Base-by-base conservation (phyloP, 1,284 basidiomycete genomes). In the Neonothopanus nambi region DNA sequence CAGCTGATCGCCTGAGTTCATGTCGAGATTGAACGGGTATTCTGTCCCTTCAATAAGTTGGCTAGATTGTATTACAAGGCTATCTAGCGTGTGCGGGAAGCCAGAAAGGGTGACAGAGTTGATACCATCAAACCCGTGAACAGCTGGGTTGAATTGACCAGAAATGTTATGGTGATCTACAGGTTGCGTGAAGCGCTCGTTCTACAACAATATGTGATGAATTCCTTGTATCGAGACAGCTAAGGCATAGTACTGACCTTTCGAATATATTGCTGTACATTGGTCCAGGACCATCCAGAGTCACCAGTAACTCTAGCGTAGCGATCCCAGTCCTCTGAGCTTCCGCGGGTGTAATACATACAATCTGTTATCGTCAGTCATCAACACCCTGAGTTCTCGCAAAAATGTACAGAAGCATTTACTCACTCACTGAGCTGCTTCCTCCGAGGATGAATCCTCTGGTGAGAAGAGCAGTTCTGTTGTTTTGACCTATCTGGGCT, bases 391-490 rank as follows among this genome's bases (percentile, higher is more conserved):
- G n/a, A n/a, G n/a, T n/a, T n/a, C n/a, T n/a, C n/a, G n/a, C n/a
- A 28, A 37, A 13, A 13, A 40, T 40, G n/a, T n/a, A n/a, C n/a
- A n/a, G n/a, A n/a, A n/a, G n/a, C n/a, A n/a, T 33, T 39, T n/a
- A 61, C 69, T 54, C 45, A 76, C 73, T 75, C 40, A 70, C 61
- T 17, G 68, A 68, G 51, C 65, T 73, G 37, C 65, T 65, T 6
- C 74, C 74, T 2, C 74, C 74, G 2, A 75, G 58, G 11, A 72
- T 61, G 45, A 63, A 64, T 0, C 73, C 74, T 23, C 72, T 60
- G 1, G 69, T 63, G 51, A 64, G 68, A 0, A 51, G 15, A 6
- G 73, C 39, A 0, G 59, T 46, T 1, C 71, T 64, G 15, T 62
- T 64, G 50, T 68, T 59, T 7, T 70, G 47, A 3, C 64, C 70